Conservation (phyloP, 2,329 filamentous ascomycete species). For the Boeremia exigua region DNA sequence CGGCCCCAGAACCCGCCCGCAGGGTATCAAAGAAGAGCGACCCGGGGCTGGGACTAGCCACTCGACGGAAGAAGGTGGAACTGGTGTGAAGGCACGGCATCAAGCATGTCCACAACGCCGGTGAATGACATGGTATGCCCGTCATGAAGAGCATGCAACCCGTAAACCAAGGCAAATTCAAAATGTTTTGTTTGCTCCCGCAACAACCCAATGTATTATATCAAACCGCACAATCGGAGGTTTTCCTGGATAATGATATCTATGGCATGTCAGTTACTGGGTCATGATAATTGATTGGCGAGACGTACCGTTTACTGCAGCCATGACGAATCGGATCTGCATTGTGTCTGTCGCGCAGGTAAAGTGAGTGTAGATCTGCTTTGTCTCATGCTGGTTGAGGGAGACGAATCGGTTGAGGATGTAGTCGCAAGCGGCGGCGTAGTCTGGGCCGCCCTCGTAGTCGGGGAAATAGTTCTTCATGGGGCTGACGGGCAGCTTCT, state of each 20-base stretch:
- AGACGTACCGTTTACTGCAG: conserved; percentile 91
- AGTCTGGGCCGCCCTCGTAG: conserved; percentile 89
- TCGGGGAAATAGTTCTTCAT: conserved; percentile 81
- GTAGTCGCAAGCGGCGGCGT: conserved; percentile 95
- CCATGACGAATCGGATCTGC: conserved; percentile 99
- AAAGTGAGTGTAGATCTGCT: conserved; percentile 99
- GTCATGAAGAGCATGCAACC: conserved; percentile 46
- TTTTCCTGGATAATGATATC: conserved; percentile 99
- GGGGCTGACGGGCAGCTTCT: conserved; percentile 74
- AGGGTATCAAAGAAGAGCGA: conserved; percentile 47
- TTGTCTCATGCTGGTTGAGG: conserved; percentile 98
- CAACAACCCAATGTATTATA: conserved; percentile 63
- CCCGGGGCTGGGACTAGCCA: conserved; percentile 39
- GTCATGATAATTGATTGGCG: background rate
- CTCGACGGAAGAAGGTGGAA: conserved; percentile 36
- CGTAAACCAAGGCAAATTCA: conserved; percentile 42
- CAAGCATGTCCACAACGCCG: conserved; percentile 47
- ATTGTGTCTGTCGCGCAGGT: conserved; percentile 98
- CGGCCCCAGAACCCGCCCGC: conserved; percentile 34
- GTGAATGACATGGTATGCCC: conserved; percentile 41
- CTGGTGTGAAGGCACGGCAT: conserved; percentile 25
- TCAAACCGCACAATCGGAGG: conserved; percentile 92
- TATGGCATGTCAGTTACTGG: conserved; percentile 57
- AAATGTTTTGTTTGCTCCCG: conserved; percentile 36
- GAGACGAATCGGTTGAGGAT: conserved; percentile 98